Evolutionary conservation across 2,329 filamentous ascomycete species (phyloP).

Genomic region (Fusarium subglutinans): DNA sequence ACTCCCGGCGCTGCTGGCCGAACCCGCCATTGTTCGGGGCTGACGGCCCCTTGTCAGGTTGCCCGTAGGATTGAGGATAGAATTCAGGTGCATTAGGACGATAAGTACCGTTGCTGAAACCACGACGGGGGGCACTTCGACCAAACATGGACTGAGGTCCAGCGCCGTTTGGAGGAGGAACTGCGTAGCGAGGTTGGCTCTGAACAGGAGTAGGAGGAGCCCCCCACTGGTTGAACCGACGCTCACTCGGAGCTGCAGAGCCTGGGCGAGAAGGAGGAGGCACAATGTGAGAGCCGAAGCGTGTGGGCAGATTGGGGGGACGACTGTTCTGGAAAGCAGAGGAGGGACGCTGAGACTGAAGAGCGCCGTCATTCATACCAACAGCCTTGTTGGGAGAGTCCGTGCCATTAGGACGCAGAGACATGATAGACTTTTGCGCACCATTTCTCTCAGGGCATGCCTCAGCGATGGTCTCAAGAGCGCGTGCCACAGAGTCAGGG

Average conservation of each 20-base stretch:
- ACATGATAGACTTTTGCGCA: constrained; percentile 42
- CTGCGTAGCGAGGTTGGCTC: constrained; percentile 30
- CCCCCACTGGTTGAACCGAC: constrained; percentile 41
- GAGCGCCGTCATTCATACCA: constrained; percentile 20
- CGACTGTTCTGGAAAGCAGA: constrained; percentile 42
- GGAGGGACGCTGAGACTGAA: constrained; percentile 32
- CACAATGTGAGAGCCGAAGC: constrained; percentile 45
- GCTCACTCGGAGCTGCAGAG: constrained; percentile 40
- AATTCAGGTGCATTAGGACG: constrained; percentile 48
- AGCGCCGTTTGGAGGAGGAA: constrained; percentile 14
- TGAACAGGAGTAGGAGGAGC: constrained; percentile 29
- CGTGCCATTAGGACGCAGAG: constrained; percentile 32
- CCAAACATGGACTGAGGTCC: constrained; percentile 20
- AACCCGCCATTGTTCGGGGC: constrained; percentile 34
- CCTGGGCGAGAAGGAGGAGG: constrained; percentile 45
- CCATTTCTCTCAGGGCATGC: constrained; percentile 43
- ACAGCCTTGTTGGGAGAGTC: constrained; percentile 29
- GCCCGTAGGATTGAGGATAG: constrained; percentile 40
- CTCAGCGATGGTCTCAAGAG: constrained; percentile 46
- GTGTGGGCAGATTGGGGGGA: constrained; percentile 35
- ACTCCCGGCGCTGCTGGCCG: constrained; percentile 36
- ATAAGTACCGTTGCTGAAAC: constrained; percentile 45
- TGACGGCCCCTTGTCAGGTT: constrained; percentile 33
- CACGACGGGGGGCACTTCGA: constrained; percentile 42
- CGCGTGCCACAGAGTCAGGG: constrained; percentile 44